phyloP scores from a whole-genome alignment of 2,329 filamentous ascomycete genomes.

The Penicillium glabrum region DNA sequence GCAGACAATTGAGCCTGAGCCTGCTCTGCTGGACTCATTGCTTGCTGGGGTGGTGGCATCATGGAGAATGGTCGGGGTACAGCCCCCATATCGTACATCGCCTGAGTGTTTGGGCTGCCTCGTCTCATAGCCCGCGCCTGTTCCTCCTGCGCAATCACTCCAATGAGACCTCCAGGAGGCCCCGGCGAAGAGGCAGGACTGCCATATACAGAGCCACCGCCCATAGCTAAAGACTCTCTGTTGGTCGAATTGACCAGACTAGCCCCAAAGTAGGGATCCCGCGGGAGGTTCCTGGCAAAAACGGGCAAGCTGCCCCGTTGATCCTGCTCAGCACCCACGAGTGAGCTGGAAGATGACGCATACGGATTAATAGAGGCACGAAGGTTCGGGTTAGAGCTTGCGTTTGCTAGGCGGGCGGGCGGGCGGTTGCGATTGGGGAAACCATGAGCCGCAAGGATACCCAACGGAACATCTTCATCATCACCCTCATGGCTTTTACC shows the following conservation, averaged over 20 bases:
- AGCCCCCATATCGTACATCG: slow-evolving; percentile 37
- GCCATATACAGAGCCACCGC: slow-evolving; percentile 53
- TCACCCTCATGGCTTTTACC: slow-evolving; percentile 58
- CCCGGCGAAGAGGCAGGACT: slow-evolving; percentile 35
- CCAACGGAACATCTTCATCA: slow-evolving; percentile 84
- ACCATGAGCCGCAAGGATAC: slow-evolving; percentile 82
- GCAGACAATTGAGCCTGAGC: slow-evolving; percentile 78
- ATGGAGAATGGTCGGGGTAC: slow-evolving; percentile 41
- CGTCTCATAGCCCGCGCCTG: slow-evolving; percentile 73
- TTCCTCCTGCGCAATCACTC: slow-evolving; percentile 85
- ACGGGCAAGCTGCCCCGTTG: slow-evolving; percentile 65
- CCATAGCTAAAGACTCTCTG: slow-evolving; percentile 72
- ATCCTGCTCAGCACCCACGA: slow-evolving; percentile 52
- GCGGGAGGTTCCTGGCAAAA: slow-evolving; percentile 78
- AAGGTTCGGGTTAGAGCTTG: slow-evolving; percentile 71
- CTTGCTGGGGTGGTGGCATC: slow-evolving; percentile 29
- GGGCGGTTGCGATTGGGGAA: slow-evolving; percentile 79
- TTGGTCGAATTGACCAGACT: slow-evolving; percentile 70
- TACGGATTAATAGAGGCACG: slow-evolving; percentile 54
- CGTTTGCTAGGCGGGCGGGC: slow-evolving; percentile 64
- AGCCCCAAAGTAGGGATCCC: slow-evolving; percentile 81
- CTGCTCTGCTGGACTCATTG: slow-evolving; percentile 63
- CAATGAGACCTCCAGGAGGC: slow-evolving; percentile 73
- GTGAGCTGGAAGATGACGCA: slow-evolving; percentile 57
- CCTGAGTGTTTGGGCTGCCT: slow-evolving; percentile 71